Percentiles rank a stretch among this genome's conserved stretches.
These are phyloP conservation scores for Neocallimastix lanati DNA, from an alignment of 192 early-diverging fungal genomes.

Conservation along the genomic window DNA sequence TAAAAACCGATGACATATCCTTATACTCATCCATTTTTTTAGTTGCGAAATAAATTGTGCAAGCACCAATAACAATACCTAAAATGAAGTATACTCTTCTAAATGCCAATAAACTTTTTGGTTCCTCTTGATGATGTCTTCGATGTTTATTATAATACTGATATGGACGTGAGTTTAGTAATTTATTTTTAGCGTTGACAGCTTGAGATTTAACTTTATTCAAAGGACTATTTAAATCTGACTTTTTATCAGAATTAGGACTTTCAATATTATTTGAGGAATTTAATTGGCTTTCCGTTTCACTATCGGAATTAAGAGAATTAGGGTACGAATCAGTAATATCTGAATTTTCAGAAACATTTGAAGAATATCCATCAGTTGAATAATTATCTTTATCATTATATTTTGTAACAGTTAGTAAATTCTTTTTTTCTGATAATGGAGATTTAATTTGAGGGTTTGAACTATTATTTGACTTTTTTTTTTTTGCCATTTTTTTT, in stretches of 20 bases:
- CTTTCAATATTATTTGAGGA: background rate
- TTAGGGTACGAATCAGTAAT: background rate
- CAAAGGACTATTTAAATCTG: no score
- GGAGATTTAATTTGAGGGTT: background rate
- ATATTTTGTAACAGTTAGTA: background rate
- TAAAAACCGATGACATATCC: background rate
- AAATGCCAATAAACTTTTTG: background rate
- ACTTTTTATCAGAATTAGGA: no score
- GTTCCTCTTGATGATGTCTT: background rate
- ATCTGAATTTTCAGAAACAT: background rate
- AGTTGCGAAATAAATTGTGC: background rate
- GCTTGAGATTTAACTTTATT: background rate
- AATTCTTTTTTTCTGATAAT: background rate
- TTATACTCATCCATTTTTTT: background rate
- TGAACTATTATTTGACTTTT: no score
- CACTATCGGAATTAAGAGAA: background rate
- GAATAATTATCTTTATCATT: background rate
- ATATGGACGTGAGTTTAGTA: background rate
- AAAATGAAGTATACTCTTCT: background rate
- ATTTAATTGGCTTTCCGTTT: background rate
- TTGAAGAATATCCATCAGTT: background rate
- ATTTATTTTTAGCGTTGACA: background rate
- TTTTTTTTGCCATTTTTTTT: no score
- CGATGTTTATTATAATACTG: background rate
- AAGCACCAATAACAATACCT: background rate